These are phyloP conservation scores for Chlorella sp. DNA, from an alignment of 139 green algal genomes.

Conservation along the genomic window DNA sequence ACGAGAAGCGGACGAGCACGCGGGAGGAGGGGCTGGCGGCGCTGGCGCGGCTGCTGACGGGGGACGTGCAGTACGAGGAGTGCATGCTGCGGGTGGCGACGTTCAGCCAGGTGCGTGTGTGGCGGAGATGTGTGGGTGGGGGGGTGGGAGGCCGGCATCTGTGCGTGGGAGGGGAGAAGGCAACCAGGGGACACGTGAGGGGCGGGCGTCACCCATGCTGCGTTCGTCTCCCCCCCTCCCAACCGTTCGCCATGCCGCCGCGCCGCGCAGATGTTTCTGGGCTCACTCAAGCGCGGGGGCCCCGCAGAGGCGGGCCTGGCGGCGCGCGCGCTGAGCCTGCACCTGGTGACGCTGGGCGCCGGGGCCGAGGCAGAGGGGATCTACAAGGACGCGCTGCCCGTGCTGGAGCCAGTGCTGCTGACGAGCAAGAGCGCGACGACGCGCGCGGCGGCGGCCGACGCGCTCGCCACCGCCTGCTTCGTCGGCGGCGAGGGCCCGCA, in stretches of 20 bases:
- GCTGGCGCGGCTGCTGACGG: not conserved
- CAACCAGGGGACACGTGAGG: not conserved
- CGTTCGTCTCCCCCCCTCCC: too few relatives aligned
- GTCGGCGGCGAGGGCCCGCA: constrained; percentile 51
- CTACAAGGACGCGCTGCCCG: constrained; percentile 32
- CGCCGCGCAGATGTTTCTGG: constrained; percentile 49
- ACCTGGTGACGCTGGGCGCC: constrained; percentile 61
- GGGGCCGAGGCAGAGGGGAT: constrained; percentile 3
- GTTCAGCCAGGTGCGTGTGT: too few relatives aligned
- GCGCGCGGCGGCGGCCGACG: constrained; percentile 47
- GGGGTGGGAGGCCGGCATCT: too few relatives aligned
- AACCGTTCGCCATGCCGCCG: too few relatives aligned
- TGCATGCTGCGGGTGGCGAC: too few relatives aligned
- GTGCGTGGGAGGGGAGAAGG: not conserved
- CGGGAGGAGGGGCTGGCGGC: constrained; percentile 50
- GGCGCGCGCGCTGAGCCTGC: constrained; percentile 54
- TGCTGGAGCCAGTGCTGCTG: constrained; percentile 47
- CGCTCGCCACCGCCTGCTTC: constrained; percentile 61
- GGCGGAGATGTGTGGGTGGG: too few relatives aligned
- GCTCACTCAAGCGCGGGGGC: constrained; percentile 46
- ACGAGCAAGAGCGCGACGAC: constrained; percentile 24
- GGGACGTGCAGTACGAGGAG: constrained; percentile 32
- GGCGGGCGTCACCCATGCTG: not conserved
- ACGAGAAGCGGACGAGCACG: constrained; percentile 56
- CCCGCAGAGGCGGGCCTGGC: constrained; percentile 52